Base-by-base conservation (phyloP, 306 rosid genomes). In the Vicia villosa region DNA sequence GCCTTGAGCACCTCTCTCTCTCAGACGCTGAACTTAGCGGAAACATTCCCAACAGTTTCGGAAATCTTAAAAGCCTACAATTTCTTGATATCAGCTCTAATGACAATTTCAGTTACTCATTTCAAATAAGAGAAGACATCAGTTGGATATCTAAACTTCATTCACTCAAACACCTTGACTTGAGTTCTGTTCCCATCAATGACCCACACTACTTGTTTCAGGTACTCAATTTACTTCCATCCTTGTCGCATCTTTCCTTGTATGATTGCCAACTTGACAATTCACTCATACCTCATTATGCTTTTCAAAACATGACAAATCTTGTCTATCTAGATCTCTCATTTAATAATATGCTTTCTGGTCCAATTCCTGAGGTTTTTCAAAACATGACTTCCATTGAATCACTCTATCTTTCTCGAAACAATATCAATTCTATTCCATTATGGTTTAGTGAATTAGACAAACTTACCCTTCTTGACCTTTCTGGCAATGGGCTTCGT, bases 71-170 rank as follows among this genome's bases (percentile, higher is more conserved):
- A 28, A 63, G 13, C 56, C 45, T 50, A 0, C 34, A 1, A 2
- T 15, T 0, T 16, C 77, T 73, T 63, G 70, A 63, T 50, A 63
- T 73, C 41, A 4, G 30, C 11, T 12, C 1, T n/a, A 61, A 36
- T 37, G 0, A 0, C 5, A 0, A 0, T 24, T 16, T 24, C 3
- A 4, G 0, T 3, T 15, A 0, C 8, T 1, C 1, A 3, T 20
- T 50, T 8, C 5, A 45, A 13, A 13, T 0, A 24, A 24, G 38
- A 16, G 46, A 51, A 1, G 66, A 37, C 21, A 7, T 28, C 47
- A 65, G 6, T 4, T 83, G 81, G 81, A 34, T 68, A 0, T 71
- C 83, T 8, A 2, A 21, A 19, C 79, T 79, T 46, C 16, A 15
- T 0, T 70, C 66, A 24, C 24, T 78, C 11, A 42, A 60, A 46